Conservation (phyloP, 257 asterid genomes). For the Fraxinus pennsylvanica region DNA sequence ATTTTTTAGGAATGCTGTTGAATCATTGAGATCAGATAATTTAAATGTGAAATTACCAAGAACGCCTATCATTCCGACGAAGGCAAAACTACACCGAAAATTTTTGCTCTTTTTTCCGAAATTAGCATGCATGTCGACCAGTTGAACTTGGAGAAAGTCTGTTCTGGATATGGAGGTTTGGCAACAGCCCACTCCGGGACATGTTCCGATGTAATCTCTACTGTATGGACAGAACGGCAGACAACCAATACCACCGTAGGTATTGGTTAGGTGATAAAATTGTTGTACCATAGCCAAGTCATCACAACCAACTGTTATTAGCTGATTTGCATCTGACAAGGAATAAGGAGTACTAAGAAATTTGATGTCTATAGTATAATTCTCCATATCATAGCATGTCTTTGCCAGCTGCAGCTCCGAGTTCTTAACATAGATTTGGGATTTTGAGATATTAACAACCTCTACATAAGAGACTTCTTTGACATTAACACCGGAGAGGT, state of each 20-base stretch:
- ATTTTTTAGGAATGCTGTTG: neutral
- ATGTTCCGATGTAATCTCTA: conserved; percentile 10
- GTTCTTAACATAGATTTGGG: conserved; percentile 5
- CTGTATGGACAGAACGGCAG: neutral
- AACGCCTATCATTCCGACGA: neutral
- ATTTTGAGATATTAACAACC: neutral
- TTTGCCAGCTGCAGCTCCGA: neutral
- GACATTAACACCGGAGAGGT: neutral
- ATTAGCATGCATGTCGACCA: neutral
- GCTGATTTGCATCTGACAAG: conserved; percentile 22
- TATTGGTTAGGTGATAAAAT: neutral
- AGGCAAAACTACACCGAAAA: conserved; percentile 18
- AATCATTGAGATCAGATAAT: neutral
- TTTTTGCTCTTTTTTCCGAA: neutral
- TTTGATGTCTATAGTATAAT: neutral
- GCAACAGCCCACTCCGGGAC: conserved; percentile 27
- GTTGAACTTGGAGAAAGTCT: neutral
- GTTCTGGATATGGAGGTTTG: conserved; percentile 29
- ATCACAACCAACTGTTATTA: conserved; percentile 31
- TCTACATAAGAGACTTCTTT: neutral
- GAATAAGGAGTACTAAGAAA: neutral
- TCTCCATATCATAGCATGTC: neutral
- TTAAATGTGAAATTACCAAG: neutral
- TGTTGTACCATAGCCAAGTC: conserved; percentile 20
- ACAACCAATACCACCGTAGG: conserved; percentile 1